Evolutionary conservation across 345 rosid genomes (phyloP).

Genomic region (Sisymbrium altissimum): DNA sequence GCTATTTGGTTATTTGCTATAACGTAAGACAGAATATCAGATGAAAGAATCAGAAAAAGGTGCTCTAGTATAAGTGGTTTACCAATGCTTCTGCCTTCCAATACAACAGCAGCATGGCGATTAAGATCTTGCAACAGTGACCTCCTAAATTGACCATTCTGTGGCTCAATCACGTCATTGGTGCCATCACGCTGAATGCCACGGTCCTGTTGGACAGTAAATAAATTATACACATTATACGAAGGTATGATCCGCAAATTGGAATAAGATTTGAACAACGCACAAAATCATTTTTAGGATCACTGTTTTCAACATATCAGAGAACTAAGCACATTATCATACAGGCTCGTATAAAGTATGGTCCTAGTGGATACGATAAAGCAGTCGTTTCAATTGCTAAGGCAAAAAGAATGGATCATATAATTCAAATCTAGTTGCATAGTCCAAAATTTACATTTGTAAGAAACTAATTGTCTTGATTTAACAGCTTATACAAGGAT

Average conservation of each 20-base stretch:
- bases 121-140: constrained; percentile 71
- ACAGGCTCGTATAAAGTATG: neutral
- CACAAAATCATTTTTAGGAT: neutral
- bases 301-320: neutral
- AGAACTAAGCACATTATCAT: neutral
- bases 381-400: neutral
- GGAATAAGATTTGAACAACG: neutral
- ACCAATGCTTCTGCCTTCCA: constrained; percentile 78
- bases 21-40: neutral
- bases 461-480: neutral
- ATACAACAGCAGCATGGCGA: constrained; percentile 83
- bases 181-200: constrained; percentile 31
- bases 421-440: neutral
- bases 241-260: neutral
- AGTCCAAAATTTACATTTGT: neutral
- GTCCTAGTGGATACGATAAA: neutral
- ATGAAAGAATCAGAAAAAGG: neutral
- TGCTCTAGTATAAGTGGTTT: neutral
- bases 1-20: neutral
- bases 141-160: constrained; percentile 49
- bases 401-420: neutral
- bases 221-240: neutral
- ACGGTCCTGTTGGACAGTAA: constrained; percentile 44
- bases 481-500: neutral
- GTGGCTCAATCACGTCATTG: constrained; percentile 51